Evolutionary conservation across 2,329 filamentous ascomycete genomes (phyloP).

Genomic region (Hypoxylon sp.): DNA sequence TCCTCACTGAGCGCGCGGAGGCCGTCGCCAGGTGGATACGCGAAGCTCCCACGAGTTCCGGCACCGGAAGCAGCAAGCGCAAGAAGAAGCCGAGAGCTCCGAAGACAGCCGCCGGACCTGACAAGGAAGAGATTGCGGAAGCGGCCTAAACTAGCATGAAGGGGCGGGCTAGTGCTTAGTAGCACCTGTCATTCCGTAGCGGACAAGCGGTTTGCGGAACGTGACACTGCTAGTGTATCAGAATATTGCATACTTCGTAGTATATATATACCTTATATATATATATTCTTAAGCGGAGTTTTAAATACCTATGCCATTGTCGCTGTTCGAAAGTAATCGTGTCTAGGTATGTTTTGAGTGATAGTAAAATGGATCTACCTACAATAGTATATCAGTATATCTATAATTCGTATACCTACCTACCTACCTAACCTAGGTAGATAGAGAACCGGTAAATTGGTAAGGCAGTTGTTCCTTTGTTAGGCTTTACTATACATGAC

Average conservation of each 20-base stretch:
- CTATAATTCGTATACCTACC: no score
- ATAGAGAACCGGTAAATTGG: not conserved
- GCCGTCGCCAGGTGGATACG: constrained; percentile 79
- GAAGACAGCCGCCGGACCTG: constrained; percentile 44
- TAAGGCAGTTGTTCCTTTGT: not conserved
- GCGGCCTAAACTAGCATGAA: constrained; percentile 15
- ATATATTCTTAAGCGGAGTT: constrained; percentile 4
- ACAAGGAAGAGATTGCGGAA: constrained; percentile 32
- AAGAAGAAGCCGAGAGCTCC: constrained; percentile 53
- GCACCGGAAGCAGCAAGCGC: constrained; percentile 49
- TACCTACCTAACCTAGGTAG: no score
- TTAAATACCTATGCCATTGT: not conserved
- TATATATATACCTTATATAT: constrained; percentile 17
- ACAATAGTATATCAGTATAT: not conserved
- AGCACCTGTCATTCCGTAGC: not conserved
- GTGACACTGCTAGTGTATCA: constrained; percentile 7
- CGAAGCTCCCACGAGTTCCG: constrained; percentile 64
- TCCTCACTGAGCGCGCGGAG: constrained; percentile 78
- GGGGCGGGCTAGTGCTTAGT: not conserved
- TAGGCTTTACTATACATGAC: not conserved
- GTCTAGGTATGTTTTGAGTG: not conserved
- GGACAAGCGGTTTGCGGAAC: constrained; percentile 5
- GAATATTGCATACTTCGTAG: constrained; percentile 22
- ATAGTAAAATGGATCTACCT: not conserved
- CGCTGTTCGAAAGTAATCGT: not conserved